Evolutionary conservation across 257 asterid genomes (phyloP), one percentile per base, ranked within the genome.

Genomic region (Plantago ovata): DNA sequence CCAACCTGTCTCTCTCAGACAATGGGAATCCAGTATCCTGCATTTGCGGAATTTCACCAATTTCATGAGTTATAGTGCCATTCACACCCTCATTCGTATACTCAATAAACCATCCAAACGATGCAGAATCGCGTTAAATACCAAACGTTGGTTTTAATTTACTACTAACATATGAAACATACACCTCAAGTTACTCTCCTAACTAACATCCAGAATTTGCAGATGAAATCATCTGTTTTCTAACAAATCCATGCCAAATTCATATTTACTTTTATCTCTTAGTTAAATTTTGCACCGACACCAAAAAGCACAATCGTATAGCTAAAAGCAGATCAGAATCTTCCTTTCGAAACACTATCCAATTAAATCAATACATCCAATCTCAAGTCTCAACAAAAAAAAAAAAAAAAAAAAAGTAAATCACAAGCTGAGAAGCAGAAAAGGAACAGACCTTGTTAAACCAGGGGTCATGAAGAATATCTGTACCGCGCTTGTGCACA

Each of bases 391-490:
- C n/a, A 39, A 21, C 9, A 18, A 18, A 53, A 21, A 3, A 24
- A 21, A 9, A 14, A 19, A 18, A 15, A 51, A 15, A 33, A 20
- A 23, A 28, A 53, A 53, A 13, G 38, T n/a, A n/a, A n/a, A n/a
- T n/a, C 36, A 28, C 36, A 28, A 8, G 4, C 36, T 28, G 36
- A 28, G 36, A 28, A 28, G 6, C 36, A 3, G 36, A 28, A n/a
- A n/a, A n/a, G 36, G 7, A 28, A 28, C 36, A 28, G 41, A 89
- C 99, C 99, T 93, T 93, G 67, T 93, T 93, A 69, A 86, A 93
- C 97, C 95, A 86, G 7, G 97, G 99, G 78, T 93, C 97, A 69
- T 93, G 99, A 36, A 93, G 95, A 70, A 93, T 86, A 75, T 93
- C 99, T 45, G 99, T 77, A 43, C 99, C 99, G 46, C 95, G 97